phyloP scores from a whole-genome alignment of 2,329 filamentous ascomycete species.

The Colletotrichum noveboracense region DNA sequence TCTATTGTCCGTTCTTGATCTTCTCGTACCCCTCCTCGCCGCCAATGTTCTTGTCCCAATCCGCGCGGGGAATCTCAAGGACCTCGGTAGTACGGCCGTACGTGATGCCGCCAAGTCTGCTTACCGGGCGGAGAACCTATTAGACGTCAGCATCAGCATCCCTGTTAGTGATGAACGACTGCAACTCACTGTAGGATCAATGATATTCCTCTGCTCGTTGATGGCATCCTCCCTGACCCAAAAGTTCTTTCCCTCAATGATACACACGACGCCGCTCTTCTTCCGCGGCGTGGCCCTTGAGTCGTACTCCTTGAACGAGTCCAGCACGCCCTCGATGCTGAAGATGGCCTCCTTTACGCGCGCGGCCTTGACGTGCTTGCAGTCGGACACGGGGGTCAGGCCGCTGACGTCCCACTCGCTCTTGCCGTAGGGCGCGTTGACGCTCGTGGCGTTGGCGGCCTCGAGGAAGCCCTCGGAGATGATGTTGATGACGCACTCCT shows the following conservation, averaged over 20 bases:
- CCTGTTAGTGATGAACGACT: background rate
- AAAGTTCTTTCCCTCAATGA: slow-evolving; percentile 85
- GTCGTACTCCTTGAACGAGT: slow-evolving; percentile 79
- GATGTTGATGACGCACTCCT: slow-evolving; percentile 86
- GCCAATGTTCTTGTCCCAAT: slow-evolving; percentile 58
- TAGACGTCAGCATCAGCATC: background rate
- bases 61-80: slow-evolving; percentile 72
- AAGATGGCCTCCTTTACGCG: slow-evolving; percentile 85
- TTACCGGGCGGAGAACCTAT: slow-evolving; percentile 75
- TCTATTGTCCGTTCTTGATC: slow-evolving; percentile 51
- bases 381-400: slow-evolving; percentile 70
- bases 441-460: slow-evolving; percentile 81
- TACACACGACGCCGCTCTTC: slow-evolving; percentile 75
- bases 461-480: slow-evolving; percentile 85
- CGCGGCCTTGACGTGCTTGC: slow-evolving; percentile 69
- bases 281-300: slow-evolving; percentile 72
- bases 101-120: slow-evolving; percentile 83
- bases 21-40: slow-evolving; percentile 61
- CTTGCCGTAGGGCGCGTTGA: slow-evolving; percentile 78
- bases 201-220: slow-evolving; percentile 74
- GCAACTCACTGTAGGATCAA: slow-evolving; percentile 70
- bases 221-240: slow-evolving; percentile 91
- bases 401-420: slow-evolving; percentile 70
- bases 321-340: slow-evolving; percentile 79
- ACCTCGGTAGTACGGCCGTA: slow-evolving; percentile 76